Conservation (phyloP, 2,329 filamentous ascomycete genomes). For the Talaromyces amestolkiae region DNA sequence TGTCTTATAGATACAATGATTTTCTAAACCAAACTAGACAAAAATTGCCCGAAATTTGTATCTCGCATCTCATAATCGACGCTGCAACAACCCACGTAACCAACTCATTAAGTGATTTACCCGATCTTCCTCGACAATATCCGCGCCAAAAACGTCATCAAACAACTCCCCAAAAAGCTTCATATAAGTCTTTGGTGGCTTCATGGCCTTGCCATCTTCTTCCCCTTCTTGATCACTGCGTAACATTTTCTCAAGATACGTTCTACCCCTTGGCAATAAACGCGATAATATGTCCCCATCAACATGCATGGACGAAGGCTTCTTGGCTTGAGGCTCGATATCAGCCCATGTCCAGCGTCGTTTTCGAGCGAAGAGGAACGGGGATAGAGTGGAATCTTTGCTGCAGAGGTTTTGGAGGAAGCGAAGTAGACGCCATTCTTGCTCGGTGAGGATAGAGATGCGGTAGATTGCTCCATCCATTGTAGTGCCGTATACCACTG, state of each 20-base stretch:
- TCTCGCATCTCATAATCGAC: conserved; percentile 20
- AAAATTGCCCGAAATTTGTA: background rate
- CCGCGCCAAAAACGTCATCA: conserved; percentile 19
- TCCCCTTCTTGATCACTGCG: conserved; percentile 22
- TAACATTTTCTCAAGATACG: conserved; percentile 34
- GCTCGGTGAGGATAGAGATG: conserved; percentile 63
- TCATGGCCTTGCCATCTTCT: background rate
- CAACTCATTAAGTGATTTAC: conserved; percentile 33
- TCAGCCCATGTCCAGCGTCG: conserved; percentile 29
- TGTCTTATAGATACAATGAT: background rate
- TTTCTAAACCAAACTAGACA: background rate
- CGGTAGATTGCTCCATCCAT: conserved; percentile 69
- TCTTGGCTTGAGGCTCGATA: conserved; percentile 42
- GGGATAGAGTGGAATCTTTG: conserved; percentile 49
- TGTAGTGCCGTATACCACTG: conserved; percentile 62
- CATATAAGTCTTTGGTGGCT: conserved; percentile 28
- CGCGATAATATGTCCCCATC: conserved; percentile 64
- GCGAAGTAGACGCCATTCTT: conserved; percentile 66
- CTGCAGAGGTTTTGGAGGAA: conserved; percentile 70
- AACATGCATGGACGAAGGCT: conserved; percentile 58
- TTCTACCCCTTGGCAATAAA: conserved; percentile 48
- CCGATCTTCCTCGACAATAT: conserved; percentile 23
- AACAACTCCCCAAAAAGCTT: conserved; percentile 48
- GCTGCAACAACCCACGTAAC: conserved; percentile 34
- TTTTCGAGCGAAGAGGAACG: conserved; percentile 44